Evolutionary conservation across 2,329 filamentous ascomycete genomes (phyloP).

Genomic region (Plenodomus tracheiphilus): DNA sequence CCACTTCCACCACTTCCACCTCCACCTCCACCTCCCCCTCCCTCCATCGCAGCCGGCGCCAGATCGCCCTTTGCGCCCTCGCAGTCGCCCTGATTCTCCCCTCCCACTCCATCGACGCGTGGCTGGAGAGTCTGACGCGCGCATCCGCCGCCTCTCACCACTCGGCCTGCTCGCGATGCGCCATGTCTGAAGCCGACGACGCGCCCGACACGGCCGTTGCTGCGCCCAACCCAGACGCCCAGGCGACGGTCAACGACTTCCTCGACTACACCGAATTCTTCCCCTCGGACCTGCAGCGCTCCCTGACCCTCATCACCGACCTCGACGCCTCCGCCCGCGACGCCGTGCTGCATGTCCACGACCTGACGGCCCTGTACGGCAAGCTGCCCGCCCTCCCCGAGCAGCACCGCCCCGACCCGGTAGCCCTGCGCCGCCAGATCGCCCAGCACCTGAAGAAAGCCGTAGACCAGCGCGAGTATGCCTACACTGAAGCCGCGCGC

Average conservation of each 20-base stretch:
- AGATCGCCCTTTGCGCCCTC: slow-evolving; percentile 17
- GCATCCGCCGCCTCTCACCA: slow-evolving; percentile 36
- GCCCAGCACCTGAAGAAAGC: slow-evolving; percentile 59
- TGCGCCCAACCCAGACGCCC: slow-evolving; percentile 64
- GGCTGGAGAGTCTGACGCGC: slow-evolving; percentile 45
- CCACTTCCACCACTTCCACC: slow-evolving; percentile 9
- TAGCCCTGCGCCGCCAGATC: slow-evolving; percentile 58
- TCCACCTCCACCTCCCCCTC: slow-evolving; percentile 11
- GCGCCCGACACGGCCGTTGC: slow-evolving; percentile 40
- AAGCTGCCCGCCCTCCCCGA: slow-evolving; percentile 55
- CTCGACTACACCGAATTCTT: slow-evolving; percentile 72
- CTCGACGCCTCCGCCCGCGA: slow-evolving; percentile 51
- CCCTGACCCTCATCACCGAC: slow-evolving; percentile 62
- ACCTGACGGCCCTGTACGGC: slow-evolving; percentile 53
- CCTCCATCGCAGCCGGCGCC: slow-evolving; percentile 15
- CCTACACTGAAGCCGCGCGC: slow-evolving; percentile 60
- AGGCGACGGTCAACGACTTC: slow-evolving; percentile 68
- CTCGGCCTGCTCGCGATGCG: slow-evolving; percentile 39
- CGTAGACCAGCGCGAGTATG: slow-evolving; percentile 58
- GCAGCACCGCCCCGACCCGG: slow-evolving; percentile 55
- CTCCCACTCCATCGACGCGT: slow-evolving; percentile 41
- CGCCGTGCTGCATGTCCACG: slow-evolving; percentile 51
- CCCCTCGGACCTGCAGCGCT: slow-evolving; percentile 65
- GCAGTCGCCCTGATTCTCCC: slow-evolving; percentile 34
- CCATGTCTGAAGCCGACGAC: slow-evolving; percentile 42